Conservation (phyloP, 805 yeast species). For the Yarrowia bubula region DNA sequence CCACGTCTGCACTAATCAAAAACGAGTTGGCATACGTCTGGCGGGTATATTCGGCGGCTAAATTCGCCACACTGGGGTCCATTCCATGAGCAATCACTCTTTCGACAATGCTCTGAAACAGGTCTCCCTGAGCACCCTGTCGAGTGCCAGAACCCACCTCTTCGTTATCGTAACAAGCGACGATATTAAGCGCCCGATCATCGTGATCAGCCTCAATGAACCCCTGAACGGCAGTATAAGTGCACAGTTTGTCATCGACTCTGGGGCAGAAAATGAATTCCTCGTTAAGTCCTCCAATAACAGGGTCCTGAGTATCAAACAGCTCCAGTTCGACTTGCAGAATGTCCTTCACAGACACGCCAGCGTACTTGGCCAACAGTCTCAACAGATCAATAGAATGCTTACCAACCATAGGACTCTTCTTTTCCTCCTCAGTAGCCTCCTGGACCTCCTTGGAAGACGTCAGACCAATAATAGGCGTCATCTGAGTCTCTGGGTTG, state of each 20-base stretch:
- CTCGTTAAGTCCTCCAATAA: constrained; percentile 70
- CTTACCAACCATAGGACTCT: constrained; percentile 65
- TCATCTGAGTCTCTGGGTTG: constrained; percentile 75
- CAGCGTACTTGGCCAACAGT: constrained; percentile 62
- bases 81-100: constrained; percentile 41
- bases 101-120: constrained; percentile 61
- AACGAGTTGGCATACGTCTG: constrained; percentile 68
- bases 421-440: constrained; percentile 59
- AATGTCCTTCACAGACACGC: constrained; percentile 58
- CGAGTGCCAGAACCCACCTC: constrained; percentile 80
- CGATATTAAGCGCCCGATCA: constrained; percentile 45
- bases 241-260: constrained; percentile 80
- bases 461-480: constrained; percentile 69
- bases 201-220: constrained; percentile 42
- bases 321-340: constrained; percentile 72
- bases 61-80: constrained; percentile 34
- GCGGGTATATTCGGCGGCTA: constrained; percentile 39
- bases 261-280: constrained; percentile 83
- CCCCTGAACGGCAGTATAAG: constrained; percentile 64
- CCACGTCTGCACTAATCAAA: constrained; percentile 80
- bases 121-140: constrained; percentile 79
- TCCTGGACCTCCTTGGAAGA: constrained; percentile 38
- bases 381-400: constrained; percentile 69
- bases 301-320: constrained; percentile 77
- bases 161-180: constrained; percentile 74